These are phyloP conservation scores for Ensete glaucum DNA, from an alignment of 176 grass and related monocot species.

Conservation along the genomic window DNA sequence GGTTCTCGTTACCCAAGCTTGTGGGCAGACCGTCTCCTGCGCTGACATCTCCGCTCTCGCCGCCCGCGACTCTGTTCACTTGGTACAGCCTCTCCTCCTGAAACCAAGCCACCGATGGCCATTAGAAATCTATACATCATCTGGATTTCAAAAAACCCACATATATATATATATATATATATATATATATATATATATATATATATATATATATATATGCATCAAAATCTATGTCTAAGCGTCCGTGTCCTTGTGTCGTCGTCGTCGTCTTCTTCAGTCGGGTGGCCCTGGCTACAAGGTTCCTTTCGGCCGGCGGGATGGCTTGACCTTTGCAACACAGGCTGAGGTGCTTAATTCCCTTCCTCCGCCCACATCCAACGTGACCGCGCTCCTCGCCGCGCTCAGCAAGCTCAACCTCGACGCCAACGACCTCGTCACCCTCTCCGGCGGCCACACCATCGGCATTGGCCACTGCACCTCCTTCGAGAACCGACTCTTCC, in stretches of 20 bases:
- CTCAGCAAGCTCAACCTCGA: constrained; percentile 39
- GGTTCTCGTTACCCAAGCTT: constrained; percentile 21
- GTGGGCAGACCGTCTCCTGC: constrained; percentile 63
- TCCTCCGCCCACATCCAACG: constrained; percentile 22
- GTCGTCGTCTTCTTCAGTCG: constrained; percentile 2
- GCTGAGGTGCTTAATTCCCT: neutral
- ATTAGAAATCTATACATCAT: too few species aligned
- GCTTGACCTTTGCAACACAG: neutral
- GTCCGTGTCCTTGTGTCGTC: too few species aligned
- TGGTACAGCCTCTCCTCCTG: constrained; percentile 18
- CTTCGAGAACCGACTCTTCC: constrained; percentile 36
- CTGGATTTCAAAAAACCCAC: too few species aligned
- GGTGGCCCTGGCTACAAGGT: constrained; percentile 42
- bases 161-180: too few species aligned
- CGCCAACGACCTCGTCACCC: constrained; percentile 35
- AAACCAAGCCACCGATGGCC: neutral
- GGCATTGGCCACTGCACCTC: constrained; percentile 46
- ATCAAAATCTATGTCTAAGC: too few species aligned
- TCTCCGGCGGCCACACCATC: constrained; percentile 69
- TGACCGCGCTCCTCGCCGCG: neutral
- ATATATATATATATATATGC: too few species aligned
- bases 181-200: too few species aligned
- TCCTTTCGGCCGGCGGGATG: constrained; percentile 43
- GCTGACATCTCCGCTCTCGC: constrained; percentile 51
- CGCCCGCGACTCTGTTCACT: constrained; percentile 42